Percentiles rank a stretch among this genome's conserved stretches.
These are phyloP conservation scores for Xylaria cubensis DNA, from an alignment of 495 filamentous ascomycete species.

Conservation along the genomic window DNA sequence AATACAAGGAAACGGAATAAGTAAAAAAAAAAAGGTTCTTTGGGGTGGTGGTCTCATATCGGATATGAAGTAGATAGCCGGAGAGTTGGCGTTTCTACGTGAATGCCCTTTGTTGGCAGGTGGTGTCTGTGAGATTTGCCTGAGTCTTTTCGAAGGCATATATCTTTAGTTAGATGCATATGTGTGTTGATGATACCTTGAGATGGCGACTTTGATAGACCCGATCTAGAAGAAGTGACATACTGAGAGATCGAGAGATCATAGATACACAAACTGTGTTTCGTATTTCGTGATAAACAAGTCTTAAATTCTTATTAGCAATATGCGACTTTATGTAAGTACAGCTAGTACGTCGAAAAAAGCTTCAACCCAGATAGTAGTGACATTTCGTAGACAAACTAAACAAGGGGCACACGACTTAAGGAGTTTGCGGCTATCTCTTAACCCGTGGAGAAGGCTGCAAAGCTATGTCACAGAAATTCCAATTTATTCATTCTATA, in stretches of 20 bases:
- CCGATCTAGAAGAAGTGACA: background rate
- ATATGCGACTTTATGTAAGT: too few relatives aligned
- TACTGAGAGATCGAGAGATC: background rate
- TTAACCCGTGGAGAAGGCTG: too few relatives aligned
- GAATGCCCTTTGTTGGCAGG: background rate
- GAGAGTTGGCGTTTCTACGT: background rate
- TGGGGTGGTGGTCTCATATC: background rate
- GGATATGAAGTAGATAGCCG: background rate
- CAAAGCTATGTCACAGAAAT: too few relatives aligned
- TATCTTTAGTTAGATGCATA: background rate
- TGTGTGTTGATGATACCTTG: background rate
- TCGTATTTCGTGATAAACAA: background rate
- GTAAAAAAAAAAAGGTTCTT: background rate
- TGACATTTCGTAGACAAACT: too few relatives aligned
- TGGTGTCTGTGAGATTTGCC: background rate
- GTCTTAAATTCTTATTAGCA: too few relatives aligned
- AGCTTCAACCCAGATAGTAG: too few relatives aligned
- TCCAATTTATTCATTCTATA: too few relatives aligned
- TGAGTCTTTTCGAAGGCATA: too few relatives aligned
- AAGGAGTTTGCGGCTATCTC: too few relatives aligned
- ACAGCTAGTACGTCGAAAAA: too few relatives aligned
- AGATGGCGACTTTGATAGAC: background rate
- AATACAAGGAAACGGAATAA: conserved; percentile 60
- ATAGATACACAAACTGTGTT: background rate
- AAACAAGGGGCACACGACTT: too few relatives aligned